phyloP scores from a whole-genome alignment of 257 asterid genomes.

The Ilex asprella region DNA sequence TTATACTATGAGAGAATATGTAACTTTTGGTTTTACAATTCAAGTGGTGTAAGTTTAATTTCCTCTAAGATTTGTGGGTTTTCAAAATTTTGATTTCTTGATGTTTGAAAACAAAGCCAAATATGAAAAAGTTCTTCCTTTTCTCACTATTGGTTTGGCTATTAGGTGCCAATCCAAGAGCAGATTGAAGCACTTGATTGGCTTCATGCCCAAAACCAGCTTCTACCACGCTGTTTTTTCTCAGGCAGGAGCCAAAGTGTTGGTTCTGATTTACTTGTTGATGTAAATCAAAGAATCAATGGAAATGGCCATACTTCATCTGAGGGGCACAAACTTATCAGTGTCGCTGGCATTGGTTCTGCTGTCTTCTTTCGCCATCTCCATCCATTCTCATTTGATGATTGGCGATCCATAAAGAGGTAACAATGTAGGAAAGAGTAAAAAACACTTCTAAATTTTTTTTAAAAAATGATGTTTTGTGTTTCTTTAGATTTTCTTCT shows the following conservation, averaged over 20 bases:
- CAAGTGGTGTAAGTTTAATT: not conserved
- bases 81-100: conserved; percentile 1
- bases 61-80: not conserved
- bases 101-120: conserved; percentile 7
- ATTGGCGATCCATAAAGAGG: conserved; percentile 88
- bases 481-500: no score
- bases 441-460: no score
- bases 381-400: conserved; percentile 60
- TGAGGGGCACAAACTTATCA: conserved; percentile 40
- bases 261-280: conserved; percentile 13
- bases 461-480: no score
- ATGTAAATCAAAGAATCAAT: conserved; percentile 5
- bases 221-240: conserved; percentile 83
- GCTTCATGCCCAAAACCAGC: conserved; percentile 66
- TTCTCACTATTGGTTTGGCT: no score
- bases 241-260: conserved; percentile 60
- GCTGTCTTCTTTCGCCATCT: conserved; percentile 79
- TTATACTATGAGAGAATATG: no score
- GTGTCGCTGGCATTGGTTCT: conserved; percentile 88
- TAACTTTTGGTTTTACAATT: not conserved
- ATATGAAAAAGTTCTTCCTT: no score
- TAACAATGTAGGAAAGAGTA: conserved; percentile 1
- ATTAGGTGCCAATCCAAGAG: conserved; percentile 66
- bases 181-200: conserved; percentile 74
- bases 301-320: conserved; percentile 17